These are phyloP conservation scores for Paraphoma chrysanthemicola DNA, from an alignment of 2,329 filamentous ascomycete genomes.

Conservation along the genomic window DNA sequence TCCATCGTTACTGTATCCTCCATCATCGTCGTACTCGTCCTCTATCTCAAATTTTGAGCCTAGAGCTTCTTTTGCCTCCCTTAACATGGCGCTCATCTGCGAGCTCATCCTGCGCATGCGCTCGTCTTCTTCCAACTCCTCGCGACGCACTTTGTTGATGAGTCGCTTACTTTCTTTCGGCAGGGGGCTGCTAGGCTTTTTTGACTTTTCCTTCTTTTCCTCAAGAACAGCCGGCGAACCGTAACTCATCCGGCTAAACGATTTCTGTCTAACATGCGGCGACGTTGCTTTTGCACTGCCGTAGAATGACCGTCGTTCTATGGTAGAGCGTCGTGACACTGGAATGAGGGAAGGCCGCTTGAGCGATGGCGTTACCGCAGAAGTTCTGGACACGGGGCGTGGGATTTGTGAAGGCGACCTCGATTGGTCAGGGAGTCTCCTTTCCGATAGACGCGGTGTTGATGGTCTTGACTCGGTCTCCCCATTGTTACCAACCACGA, in stretches of 20 bases:
- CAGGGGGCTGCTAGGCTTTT: constrained; percentile 40
- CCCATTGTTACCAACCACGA: constrained; percentile 54
- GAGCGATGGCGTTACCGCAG: constrained; percentile 19
- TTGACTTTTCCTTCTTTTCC: constrained; percentile 23
- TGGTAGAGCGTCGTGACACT: constrained; percentile 49
- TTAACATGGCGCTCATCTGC: constrained; percentile 83
- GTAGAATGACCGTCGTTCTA: constrained; percentile 28
- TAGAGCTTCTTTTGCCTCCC: constrained; percentile 85
- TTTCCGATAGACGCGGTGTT: constrained; percentile 46
- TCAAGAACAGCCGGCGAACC: constrained; percentile 37
- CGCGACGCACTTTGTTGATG: constrained; percentile 72
- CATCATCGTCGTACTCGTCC: constrained; percentile 32
- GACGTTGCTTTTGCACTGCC: constrained; percentile 14
- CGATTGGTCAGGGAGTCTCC: constrained; percentile 31
- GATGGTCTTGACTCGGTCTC: constrained; percentile 63
- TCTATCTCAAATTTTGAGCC: constrained; percentile 58
- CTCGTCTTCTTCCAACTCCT: constrained; percentile 79
- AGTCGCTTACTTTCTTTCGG: constrained; percentile 75
- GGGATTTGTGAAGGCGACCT: constrained; percentile 45
- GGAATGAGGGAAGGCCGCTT: constrained; percentile 53
- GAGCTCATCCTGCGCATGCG: constrained; percentile 81
- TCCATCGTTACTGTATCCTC: constrained; percentile 1
- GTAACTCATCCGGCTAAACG: constrained; percentile 40
- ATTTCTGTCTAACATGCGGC: constrained; percentile 25
- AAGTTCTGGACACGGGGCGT: constrained; percentile 35